Evolutionary conservation across 2,329 filamentous ascomycete species (phyloP).

Genomic region (Sphaerulina vaccinii): DNA sequence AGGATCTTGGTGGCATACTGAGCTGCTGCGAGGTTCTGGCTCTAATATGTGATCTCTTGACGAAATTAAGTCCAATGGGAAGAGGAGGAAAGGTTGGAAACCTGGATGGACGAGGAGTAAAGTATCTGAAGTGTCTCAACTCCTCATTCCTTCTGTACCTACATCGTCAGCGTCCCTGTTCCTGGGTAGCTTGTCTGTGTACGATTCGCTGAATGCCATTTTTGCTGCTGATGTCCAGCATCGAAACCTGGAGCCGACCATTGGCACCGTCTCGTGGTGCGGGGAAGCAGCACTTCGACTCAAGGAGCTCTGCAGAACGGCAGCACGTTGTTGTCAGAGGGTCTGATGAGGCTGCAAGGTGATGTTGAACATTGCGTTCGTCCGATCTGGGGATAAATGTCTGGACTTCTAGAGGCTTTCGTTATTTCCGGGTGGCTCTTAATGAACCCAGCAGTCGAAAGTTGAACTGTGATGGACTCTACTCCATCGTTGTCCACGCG

Average conservation of each 20-base stretch:
- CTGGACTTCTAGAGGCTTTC: too few species aligned
- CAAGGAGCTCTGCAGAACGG: neutral
- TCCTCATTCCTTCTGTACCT: constrained; percentile 10
- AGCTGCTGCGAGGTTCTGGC: neutral
- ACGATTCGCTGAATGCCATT: constrained; percentile 1
- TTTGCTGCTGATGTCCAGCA: neutral
- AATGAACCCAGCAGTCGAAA: too few species aligned
- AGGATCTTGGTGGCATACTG: constrained; percentile 17
- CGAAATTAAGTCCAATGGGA: constrained; percentile 14
- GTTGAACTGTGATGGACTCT: too few species aligned
- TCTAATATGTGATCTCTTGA: too few species aligned
- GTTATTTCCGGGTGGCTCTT: too few species aligned
- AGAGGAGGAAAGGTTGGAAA: constrained; percentile 4
- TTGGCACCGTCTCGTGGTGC: neutral
- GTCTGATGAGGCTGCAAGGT: too few species aligned
- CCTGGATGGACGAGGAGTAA: neutral
- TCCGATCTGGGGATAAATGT: too few species aligned
- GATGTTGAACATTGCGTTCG: too few species aligned
- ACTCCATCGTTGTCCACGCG: too few species aligned
- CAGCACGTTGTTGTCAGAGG: constrained; percentile 4
- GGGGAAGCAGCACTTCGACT: neutral
- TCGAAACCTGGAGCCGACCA: neutral
- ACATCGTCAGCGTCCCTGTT: constrained; percentile 1
- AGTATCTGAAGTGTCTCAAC: neutral
- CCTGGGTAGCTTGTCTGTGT: neutral